These are phyloP conservation scores for Suhomyces canberraensis DNA, from an alignment of 805 yeast genomes.

Conservation along the genomic window DNA sequence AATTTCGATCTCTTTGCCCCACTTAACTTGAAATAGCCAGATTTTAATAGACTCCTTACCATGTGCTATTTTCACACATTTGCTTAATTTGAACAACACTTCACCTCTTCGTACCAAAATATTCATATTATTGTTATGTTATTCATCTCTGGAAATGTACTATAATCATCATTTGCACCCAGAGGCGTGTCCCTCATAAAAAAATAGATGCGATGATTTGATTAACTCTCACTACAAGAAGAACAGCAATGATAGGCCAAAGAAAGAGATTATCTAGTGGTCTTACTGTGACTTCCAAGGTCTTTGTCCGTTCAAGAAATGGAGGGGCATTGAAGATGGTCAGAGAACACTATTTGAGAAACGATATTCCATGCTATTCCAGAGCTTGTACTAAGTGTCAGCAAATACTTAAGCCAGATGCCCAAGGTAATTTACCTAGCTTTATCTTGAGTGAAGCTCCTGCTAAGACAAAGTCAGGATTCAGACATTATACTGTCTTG, in stretches of 20 bases:
- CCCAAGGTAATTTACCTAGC: conserved; percentile 62
- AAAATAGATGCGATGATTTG: conserved; percentile 7
- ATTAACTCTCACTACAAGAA: not conserved
- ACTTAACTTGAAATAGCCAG: too few relatives aligned
- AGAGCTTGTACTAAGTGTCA: conserved; percentile 63
- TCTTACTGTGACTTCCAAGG: conserved; percentile 74
- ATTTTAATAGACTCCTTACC: too few relatives aligned
- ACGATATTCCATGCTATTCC: conserved; percentile 90
- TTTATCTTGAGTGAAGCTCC: conserved; percentile 70
- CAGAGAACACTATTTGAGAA: conserved; percentile 88
- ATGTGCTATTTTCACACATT: too few relatives aligned
- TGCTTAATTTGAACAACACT: too few relatives aligned
- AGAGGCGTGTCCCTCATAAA: conserved; percentile 1
- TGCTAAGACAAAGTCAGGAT: conserved; percentile 42
- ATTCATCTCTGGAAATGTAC: too few relatives aligned
- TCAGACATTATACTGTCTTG: conserved; percentile 76
- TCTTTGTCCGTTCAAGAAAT: conserved; percentile 83
- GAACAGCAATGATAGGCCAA: conserved; percentile 17
- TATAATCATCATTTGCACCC: too few relatives aligned
- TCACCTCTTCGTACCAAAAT: too few relatives aligned
- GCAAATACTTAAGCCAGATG: conserved; percentile 53
- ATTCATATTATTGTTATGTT: too few relatives aligned
- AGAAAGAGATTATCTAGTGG: conserved; percentile 40
- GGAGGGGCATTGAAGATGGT: conserved; percentile 91
- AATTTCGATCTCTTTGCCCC: too few relatives aligned